Conservation (phyloP, 2,329 filamentous ascomycete genomes). For the Penicillium sp. region DNA sequence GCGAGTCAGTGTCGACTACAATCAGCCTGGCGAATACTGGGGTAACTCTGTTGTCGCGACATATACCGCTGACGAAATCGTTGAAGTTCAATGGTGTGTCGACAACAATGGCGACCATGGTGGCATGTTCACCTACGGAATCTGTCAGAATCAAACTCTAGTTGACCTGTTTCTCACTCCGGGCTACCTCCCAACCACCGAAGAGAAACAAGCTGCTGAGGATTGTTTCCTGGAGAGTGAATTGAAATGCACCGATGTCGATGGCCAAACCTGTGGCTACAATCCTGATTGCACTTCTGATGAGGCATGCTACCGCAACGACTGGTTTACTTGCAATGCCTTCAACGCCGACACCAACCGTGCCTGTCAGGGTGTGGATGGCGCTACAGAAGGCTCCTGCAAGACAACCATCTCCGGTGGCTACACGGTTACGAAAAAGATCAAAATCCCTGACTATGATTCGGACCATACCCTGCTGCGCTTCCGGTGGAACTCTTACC, state of each 20-base stretch:
- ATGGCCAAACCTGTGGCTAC: slow-evolving; percentile 52
- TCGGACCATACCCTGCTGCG: slow-evolving; percentile 55
- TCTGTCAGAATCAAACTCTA: slow-evolving; percentile 54
- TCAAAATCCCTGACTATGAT: slow-evolving; percentile 51
- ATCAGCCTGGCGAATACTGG: slow-evolving; percentile 48
- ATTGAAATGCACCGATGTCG: slow-evolving; percentile 52
- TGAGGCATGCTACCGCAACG: slow-evolving; percentile 51
- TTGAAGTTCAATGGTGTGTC: slow-evolving; percentile 58
- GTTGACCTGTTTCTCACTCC: slow-evolving; percentile 54
- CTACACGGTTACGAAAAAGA: slow-evolving; percentile 55
- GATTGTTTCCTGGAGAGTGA: slow-evolving; percentile 53
- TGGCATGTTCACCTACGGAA: slow-evolving; percentile 58
- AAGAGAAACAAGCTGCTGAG: slow-evolving; percentile 56
- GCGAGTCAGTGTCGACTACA: slow-evolving; percentile 56
- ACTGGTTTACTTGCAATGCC: slow-evolving; percentile 55
- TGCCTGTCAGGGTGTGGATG: slow-evolving; percentile 49
- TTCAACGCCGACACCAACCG: slow-evolving; percentile 16
- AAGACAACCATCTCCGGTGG: slow-evolving; percentile 55
- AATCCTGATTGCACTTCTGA: slow-evolving; percentile 49
- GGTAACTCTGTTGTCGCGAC: slow-evolving; percentile 45
- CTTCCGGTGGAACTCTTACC: slow-evolving; percentile 57
- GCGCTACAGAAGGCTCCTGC: slow-evolving; percentile 47
- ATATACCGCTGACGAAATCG: slow-evolving; percentile 48
- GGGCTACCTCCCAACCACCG: slow-evolving; percentile 50
- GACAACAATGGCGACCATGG: slow-evolving; percentile 59